Conservation (phyloP, 2,329 filamentous ascomycete genomes). For the Onygena corvina region DNA sequence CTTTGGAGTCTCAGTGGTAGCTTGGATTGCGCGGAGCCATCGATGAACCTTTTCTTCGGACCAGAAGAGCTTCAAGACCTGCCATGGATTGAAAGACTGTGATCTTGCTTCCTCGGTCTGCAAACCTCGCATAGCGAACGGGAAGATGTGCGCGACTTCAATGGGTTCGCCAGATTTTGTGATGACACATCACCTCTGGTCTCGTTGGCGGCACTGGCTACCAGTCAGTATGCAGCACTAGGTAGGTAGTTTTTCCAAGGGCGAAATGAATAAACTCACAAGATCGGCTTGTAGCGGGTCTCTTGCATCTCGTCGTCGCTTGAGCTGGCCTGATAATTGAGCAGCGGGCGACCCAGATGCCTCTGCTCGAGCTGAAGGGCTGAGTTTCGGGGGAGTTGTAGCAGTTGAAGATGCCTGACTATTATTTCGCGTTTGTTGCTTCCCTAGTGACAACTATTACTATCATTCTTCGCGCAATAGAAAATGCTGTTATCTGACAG, state of each 20-base stretch:
- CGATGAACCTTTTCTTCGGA: conserved; percentile 7
- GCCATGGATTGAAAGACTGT: conserved; percentile 9
- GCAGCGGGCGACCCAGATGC: background rate
- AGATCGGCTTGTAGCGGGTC: background rate
- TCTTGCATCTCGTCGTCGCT: conserved; percentile 1
- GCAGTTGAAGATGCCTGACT: background rate
- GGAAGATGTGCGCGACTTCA: conserved; percentile 11
- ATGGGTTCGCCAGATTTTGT: conserved; percentile 8
- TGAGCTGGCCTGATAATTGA: too few relatives aligned
- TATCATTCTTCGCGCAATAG: background rate
- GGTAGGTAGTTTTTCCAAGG: too few relatives aligned
- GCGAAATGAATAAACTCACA: background rate
- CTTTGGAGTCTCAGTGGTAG: conserved; percentile 8
- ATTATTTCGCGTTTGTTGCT: background rate
- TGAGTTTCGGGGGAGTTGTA: background rate
- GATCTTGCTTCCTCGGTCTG: background rate
- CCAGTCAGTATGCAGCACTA: background rate
- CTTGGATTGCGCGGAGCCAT: conserved; percentile 9
- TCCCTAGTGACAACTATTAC: background rate
- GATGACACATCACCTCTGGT: conserved; percentile 8
- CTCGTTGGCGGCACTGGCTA: background rate
- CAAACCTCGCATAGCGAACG: conserved; percentile 11
- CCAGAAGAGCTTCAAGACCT: conserved; percentile 11
- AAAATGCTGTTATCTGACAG: background rate
- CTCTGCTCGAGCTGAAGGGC: background rate